Percentiles rank a stretch among this genome's conserved stretches.
These are phyloP conservation scores for Lathyrus sativus DNA, from an alignment of 306 rosid genomes.

Conservation along the genomic window DNA sequence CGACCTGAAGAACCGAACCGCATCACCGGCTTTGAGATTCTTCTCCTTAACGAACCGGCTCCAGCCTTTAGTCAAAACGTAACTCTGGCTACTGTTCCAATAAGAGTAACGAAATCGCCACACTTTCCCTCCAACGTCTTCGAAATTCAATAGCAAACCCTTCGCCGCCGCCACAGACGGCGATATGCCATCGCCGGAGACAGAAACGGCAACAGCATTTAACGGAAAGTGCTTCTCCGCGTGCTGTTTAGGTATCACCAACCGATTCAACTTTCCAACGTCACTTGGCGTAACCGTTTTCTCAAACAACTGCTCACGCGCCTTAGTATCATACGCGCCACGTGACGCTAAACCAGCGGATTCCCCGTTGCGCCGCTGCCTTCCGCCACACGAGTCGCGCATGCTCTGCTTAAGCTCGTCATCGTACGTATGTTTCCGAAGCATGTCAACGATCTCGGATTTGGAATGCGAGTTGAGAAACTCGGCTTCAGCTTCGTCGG, in stretches of 20 bases:
- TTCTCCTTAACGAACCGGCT: slow-evolving; percentile 98
- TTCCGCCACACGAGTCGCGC: slow-evolving; percentile 45
- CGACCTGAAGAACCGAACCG: slow-evolving; percentile 68
- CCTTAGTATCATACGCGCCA: slow-evolving; percentile 31
- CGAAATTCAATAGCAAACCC: slow-evolving; percentile 76
- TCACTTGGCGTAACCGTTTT: slow-evolving; percentile 95
- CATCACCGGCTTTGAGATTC: slow-evolving; percentile 78
- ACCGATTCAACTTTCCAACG: slow-evolving; percentile 85
- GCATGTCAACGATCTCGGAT: slow-evolving; percentile 96
- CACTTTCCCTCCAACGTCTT: slow-evolving; percentile 91
- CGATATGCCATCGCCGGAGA: slow-evolving; percentile 11
- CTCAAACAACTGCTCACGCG: slow-evolving; percentile 84
- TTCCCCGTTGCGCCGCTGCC: background rate
- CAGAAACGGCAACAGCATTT: slow-evolving; percentile 16
- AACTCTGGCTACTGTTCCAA: slow-evolving; percentile 99
- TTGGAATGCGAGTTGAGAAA: slow-evolving; percentile 83
- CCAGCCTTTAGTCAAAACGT: slow-evolving; percentile 95
- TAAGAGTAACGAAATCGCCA: slow-evolving; percentile 97
- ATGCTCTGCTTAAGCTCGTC: slow-evolving; percentile 84
- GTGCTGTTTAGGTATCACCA: slow-evolving; percentile 93
- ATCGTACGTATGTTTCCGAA: slow-evolving; percentile 86
- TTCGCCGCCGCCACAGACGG: slow-evolving; percentile 40
- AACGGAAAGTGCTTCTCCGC: slow-evolving; percentile 95
- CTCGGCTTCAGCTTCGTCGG: slow-evolving; percentile 41
- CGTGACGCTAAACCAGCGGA: background rate